A percentile compares a stretch with the other conserved stretches of the same genome.
Conservation (phyloP, 108 stramenopile genomes). For the Craspedostauros australis region DNA sequence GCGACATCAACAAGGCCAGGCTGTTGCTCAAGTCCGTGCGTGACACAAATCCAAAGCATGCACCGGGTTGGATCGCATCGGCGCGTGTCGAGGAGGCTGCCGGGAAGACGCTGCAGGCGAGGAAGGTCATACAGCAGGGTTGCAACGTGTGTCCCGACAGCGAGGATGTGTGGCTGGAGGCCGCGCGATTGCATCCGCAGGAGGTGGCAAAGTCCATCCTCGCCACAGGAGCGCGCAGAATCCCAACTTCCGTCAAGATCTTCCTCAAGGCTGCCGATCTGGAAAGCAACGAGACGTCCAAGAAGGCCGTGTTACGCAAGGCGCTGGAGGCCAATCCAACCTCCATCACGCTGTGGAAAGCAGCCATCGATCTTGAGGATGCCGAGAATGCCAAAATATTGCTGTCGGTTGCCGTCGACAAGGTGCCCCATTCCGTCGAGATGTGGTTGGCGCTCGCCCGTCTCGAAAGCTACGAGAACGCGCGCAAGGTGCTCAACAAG, state of each 20-base stretch:
- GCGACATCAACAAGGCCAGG: conserved; percentile 94
- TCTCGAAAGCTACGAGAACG: conserved; percentile 95
- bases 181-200: conserved; percentile 84
- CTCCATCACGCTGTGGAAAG: conserved; percentile 92
- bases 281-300: conserved; percentile 65
- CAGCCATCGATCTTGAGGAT: conserved; percentile 94
- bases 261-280: conserved; percentile 77
- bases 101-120: conserved; percentile 86
- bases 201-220: conserved; percentile 89
- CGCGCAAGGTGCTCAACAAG: conserved; percentile 90
- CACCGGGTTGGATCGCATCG: conserved; percentile 97
- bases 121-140: conserved; percentile 95
- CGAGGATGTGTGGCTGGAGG: conserved; percentile 99
- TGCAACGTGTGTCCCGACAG: conserved; percentile 87
- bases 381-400: conserved; percentile 91
- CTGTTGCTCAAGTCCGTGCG: conserved; percentile 89
- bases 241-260: conserved; percentile 63
- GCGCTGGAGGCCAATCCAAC: conserved; percentile 91
- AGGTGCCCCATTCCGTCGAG: conserved; percentile 92
- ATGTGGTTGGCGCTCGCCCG: conserved; percentile 97
- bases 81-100: conserved; percentile 97
- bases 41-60: conserved; percentile 96
- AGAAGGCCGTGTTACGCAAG: conserved; percentile 93
- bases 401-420: conserved; percentile 91
- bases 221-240: conserved; percentile 67